These are phyloP conservation scores for Collybia mongolica DNA, from an alignment of 768 basidiomycete species.

Conservation along the genomic window DNA sequence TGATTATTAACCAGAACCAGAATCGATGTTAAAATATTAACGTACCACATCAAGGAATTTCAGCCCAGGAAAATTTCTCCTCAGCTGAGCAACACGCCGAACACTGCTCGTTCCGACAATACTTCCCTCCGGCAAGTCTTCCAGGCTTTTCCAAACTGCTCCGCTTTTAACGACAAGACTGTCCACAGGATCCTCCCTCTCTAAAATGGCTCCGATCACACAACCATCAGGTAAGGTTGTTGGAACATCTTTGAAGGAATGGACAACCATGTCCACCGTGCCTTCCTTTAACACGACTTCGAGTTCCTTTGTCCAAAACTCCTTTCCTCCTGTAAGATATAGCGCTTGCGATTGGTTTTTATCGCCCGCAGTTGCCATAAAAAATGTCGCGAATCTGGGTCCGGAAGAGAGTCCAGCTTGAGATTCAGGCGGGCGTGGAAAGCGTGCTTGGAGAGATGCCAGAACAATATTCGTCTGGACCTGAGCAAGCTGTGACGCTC, in stretches of 20 bases:
- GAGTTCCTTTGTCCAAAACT: conserved; percentile 95
- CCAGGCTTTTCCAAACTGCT: conserved; percentile 61
- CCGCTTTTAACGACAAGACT: conserved; percentile 84
- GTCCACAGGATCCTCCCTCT: conserved; percentile 88
- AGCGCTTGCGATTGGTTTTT: conserved; percentile 86
- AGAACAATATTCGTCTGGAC: conserved; percentile 85
- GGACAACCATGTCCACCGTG: conserved; percentile 88
- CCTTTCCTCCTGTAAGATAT: conserved; percentile 88
- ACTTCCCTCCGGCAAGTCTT: conserved; percentile 83
- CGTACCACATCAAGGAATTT: conserved; percentile 88
- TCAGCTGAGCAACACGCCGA: conserved; percentile 86
- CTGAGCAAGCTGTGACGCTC: conserved; percentile 85
- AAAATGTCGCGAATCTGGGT: conserved; percentile 42
- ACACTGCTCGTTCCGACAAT: conserved; percentile 97
- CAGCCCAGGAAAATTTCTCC: conserved; percentile 71
- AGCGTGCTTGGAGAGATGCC: conserved; percentile 54
- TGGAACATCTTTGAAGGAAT: conserved; percentile 92
- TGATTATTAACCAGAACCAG: background rate
- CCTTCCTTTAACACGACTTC: conserved; percentile 77
- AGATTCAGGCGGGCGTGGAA: conserved; percentile 44
- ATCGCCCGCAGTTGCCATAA: conserved; percentile 75
- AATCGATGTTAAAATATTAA: conserved; percentile 13
- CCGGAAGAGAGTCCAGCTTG: conserved; percentile 12
- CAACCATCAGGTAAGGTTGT: conserved; percentile 85
- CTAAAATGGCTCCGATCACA: conserved; percentile 78